These are phyloP conservation scores for Salix brachista DNA, from an alignment of 345 rosid genomes.

Conservation along the genomic window DNA sequence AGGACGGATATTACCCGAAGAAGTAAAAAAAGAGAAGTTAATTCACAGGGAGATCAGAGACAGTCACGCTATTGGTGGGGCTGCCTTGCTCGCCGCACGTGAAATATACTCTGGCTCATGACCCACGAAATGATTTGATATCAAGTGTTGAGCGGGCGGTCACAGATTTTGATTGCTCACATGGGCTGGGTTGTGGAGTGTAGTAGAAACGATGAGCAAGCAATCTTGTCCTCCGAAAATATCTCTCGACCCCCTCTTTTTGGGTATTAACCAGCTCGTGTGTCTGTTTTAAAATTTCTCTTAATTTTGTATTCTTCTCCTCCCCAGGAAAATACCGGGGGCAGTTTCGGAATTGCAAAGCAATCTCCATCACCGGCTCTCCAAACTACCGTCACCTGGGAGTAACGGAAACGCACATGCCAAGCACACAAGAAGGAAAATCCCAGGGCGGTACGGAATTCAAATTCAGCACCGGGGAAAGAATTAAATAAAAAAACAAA, in stretches of 20 bases:
- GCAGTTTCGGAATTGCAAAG: background rate
- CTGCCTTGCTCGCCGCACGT: constrained; percentile 20
- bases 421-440: background rate
- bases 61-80: background rate
- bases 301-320: too few relatives aligned
- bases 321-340: background rate
- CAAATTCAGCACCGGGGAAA: constrained; percentile 16
- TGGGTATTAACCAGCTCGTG: too few relatives aligned
- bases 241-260: background rate
- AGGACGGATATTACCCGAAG: background rate
- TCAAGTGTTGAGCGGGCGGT: constrained; percentile 9
- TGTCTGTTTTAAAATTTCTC: too few relatives aligned
- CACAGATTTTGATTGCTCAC: constrained; percentile 9
- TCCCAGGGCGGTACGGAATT: constrained; percentile 26
- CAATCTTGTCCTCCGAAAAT: background rate
- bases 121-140: constrained; percentile 22
- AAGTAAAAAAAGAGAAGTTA: background rate
- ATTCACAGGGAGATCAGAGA: background rate
- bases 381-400: constrained; percentile 21
- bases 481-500: background rate
- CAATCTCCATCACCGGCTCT: background rate
- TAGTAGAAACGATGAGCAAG: background rate
- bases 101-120: constrained; percentile 8
- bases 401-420: background rate
- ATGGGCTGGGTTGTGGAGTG: constrained; percentile 3